Base-by-base conservation (phyloP, 2,329 filamentous ascomycete genomes). In the Monosporascus sp. region DNA sequence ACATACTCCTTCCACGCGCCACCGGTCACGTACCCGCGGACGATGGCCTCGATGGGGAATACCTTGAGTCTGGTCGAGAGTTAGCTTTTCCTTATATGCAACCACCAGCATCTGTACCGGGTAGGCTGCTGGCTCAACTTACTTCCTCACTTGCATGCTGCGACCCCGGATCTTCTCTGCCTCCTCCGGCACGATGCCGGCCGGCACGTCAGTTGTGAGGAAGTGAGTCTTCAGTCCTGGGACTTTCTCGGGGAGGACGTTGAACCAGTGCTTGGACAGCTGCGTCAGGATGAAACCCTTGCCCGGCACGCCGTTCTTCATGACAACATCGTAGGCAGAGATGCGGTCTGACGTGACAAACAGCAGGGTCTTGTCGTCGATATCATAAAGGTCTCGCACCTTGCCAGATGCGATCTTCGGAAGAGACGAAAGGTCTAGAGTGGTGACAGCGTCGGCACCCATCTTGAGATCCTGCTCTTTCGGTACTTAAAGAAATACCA, bases 281-380 rank as follows among this genome's bases (percentile, higher is more conserved):
- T 71, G 66, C 27, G 74, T 78, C 49, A 82, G 72, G 50, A 82
- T 71, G 54, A 70, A 68, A 60, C 81, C 81, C 73, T 84, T 84
- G 66, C 74, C 66, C 46, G 76, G 74, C 49, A 81, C 75, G 58
- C 76, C 76, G 63, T 94, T 97, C 64, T 82, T 75, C 44, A 65
- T 56, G 46, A 64, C 58, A 3, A 65, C 56, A 79, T 97, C 93
- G 77, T 93, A 97, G 52, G 94, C 94, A 24, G 91, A 96, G 70
- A 97, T 94, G 61, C 94, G 87, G 74, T 97, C 92, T 16, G 89
- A 88, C 24, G 89, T 87, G 52, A 92, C 85, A 68, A 96, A 93
- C 53, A 96, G 85, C 5, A 96, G 81, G 2, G 83, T 87, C 53
- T 81, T 73, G 41, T 83, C 75, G 67, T 89, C 83, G 51, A 95